phyloP scores from a whole-genome alignment of 768 basidiomycete genomes.

The Boletus tylopilopsis region DNA sequence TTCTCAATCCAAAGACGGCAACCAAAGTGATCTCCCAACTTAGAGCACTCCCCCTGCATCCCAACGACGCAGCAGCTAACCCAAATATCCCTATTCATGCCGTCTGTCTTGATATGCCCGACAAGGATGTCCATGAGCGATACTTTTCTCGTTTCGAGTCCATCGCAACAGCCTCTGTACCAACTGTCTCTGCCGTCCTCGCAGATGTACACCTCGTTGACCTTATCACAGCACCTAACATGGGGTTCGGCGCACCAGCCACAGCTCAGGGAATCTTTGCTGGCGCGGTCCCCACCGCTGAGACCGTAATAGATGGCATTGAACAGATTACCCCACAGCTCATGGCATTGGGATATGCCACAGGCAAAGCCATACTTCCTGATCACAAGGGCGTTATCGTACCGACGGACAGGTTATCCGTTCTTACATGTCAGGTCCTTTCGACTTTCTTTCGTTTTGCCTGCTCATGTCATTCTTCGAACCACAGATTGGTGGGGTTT shows the following conservation, averaged over 20 bases:
- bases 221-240: constrained; percentile 54
- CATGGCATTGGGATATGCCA: constrained; percentile 74
- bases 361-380: constrained; percentile 58
- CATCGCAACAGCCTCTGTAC: constrained; percentile 47
- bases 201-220: constrained; percentile 60
- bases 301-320: constrained; percentile 65
- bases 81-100: constrained; percentile 62
- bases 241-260: constrained; percentile 76
- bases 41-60: constrained; percentile 46
- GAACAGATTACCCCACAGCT: constrained; percentile 72
- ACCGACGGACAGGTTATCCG: constrained; percentile 72
- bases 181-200: constrained; percentile 48
- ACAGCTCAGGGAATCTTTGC: constrained; percentile 62
- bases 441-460: not conserved
- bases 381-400: constrained; percentile 70
- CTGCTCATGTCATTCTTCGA: constrained; percentile 5
- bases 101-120: constrained; percentile 64
- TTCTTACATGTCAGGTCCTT: constrained; percentile 66
- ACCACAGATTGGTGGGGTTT: constrained; percentile 86
- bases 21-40: constrained; percentile 72
- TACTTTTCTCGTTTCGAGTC: constrained; percentile 54
- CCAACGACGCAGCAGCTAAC: constrained; percentile 7
- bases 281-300: constrained; percentile 73
- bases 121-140: constrained; percentile 57
- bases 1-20: constrained; percentile 63